Evolutionary conservation across 495 filamentous ascomycete species (phyloP).

Genomic region (Xanthoparmelia taractica): DNA sequence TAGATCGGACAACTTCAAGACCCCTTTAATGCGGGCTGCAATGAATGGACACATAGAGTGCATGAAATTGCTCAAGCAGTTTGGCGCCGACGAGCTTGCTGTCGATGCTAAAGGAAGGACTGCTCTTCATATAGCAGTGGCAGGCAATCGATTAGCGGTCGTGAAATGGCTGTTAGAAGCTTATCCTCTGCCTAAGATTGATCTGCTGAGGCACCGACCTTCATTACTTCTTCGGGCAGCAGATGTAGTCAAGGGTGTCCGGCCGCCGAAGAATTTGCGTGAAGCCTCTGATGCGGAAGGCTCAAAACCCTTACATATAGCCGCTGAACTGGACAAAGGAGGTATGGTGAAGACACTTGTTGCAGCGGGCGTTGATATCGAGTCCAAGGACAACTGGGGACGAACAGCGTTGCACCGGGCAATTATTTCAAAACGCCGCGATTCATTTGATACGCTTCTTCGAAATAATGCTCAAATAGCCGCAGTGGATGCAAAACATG

Average conservation of each 20-base stretch:
- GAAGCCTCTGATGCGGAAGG: constrained; percentile 19
- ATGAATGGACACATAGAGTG: constrained; percentile 14
- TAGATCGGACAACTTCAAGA: constrained; percentile 10
- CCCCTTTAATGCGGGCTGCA: constrained; percentile 21
- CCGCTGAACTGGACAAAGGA: constrained; percentile 6
- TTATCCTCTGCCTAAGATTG: constrained; percentile 12
- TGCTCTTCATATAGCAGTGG: constrained; percentile 18
- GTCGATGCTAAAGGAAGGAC: constrained; percentile 14
- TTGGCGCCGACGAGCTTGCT: constrained; percentile 20
- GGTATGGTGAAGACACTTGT: constrained; percentile 23
- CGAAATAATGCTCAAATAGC: constrained; percentile 9
- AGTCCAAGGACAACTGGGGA: constrained; percentile 26
- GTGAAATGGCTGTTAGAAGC: constrained; percentile 17
- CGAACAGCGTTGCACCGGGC: constrained; percentile 15
- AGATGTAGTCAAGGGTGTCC: constrained; percentile 13
- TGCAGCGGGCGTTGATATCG: constrained; percentile 25
- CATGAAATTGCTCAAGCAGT: constrained; percentile 15
- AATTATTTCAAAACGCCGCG: constrained; percentile 7
- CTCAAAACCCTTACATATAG: constrained; percentile 19
- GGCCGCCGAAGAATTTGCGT: constrained; percentile 12
- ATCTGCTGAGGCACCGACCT: constrained; percentile 6
- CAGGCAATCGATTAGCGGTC: constrained; percentile 8
- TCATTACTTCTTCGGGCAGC: constrained; percentile 13
- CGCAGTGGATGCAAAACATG: constrained; percentile 5
- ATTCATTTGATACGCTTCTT: constrained; percentile 14